phyloP scores from a whole-genome alignment of 169 alveolate species.

The Nephromyces sp. region DNA sequence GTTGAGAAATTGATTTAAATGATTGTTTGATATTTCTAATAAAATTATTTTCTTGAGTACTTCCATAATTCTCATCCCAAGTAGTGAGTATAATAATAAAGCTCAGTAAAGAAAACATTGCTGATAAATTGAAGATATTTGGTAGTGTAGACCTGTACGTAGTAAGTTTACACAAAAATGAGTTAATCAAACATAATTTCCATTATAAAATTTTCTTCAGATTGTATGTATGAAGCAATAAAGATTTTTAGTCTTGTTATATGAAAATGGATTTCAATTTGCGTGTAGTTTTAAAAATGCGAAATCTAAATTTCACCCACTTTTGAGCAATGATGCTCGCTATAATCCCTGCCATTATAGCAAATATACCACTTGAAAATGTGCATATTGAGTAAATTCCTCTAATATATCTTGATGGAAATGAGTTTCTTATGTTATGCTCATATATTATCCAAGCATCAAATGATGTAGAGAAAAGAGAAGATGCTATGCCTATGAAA shows the following conservation, averaged over 20 bases:
- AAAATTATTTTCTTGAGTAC: not conserved
- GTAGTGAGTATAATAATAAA: not conserved
- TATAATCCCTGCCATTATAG: not conserved
- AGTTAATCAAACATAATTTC: not conserved
- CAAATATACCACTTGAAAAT: not conserved
- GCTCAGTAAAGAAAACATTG: not conserved
- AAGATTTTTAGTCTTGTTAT: not conserved
- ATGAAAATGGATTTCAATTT: not conserved
- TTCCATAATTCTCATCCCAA: not conserved
- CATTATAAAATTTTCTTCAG: not conserved
- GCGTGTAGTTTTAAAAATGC: not conserved
- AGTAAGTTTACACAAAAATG: not conserved
- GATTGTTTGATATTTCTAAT: not conserved
- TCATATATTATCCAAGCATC: not conserved
- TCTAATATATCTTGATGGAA: not conserved
- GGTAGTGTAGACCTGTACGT: not conserved
- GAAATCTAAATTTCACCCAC: not conserved
- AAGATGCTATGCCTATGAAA: not conserved
- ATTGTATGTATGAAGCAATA: not conserved
- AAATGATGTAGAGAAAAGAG: not conserved
- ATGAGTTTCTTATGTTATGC: not conserved
- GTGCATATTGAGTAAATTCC: not conserved
- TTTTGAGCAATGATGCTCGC: not conserved
- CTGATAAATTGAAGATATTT: not conserved
- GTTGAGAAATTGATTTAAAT: not conserved